Evolutionary conservation across 108 stramenopile species (phyloP), one percentile per base, ranked within the genome.

Genomic region (Skeletonema menzelii): DNA sequence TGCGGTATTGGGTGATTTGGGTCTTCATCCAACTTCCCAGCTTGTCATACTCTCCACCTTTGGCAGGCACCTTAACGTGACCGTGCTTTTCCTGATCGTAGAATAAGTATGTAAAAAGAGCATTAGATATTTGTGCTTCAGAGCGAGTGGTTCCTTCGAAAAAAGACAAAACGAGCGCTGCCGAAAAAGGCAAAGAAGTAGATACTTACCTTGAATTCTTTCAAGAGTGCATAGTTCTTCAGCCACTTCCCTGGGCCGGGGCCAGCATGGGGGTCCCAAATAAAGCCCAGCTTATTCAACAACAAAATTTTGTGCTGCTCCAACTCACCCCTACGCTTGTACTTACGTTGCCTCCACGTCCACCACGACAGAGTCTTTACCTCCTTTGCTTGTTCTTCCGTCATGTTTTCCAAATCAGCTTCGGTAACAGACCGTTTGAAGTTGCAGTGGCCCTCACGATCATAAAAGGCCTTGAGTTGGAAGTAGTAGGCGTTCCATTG

Each of bases 211-310:
- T 70, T 70, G 57, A 65, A 77, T 30, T 77, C 65, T 40, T 77
- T 77, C 56, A 77, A 64, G 0, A 70, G 65, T 1, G 44, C 37
- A 44, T 56, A 77, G 26, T 61, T 63, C 37, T 65, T 77, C 40
- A 77, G 57, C 76, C 76, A 77, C 38, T 70, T 77, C 14, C 70
- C 76, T 24, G 76, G 76, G 59, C 76, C 76, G 13, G 76, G 76
- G 27, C 76, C 76, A 19, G 76, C 69, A 27, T 77, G 76, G 40
- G 76, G 76, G 66, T 65, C 63, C 76, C 76, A 77, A 37, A 70
- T 44, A 46, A 77, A 77, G 20, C 65, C 60, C 2, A 77, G 14
- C 2, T 69, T 38, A 22, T 59, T 70, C 35, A 77, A 40, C 57
- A 77, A 46, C n/a, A 55, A 47, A 59, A 70, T 31, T 44, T 77